A percentile compares a stretch with the other conserved stretches of the same genome.
phyloP scores from a whole-genome alignment of 441 rosid genomes.

The Rhodomyrtus psidioides region DNA sequence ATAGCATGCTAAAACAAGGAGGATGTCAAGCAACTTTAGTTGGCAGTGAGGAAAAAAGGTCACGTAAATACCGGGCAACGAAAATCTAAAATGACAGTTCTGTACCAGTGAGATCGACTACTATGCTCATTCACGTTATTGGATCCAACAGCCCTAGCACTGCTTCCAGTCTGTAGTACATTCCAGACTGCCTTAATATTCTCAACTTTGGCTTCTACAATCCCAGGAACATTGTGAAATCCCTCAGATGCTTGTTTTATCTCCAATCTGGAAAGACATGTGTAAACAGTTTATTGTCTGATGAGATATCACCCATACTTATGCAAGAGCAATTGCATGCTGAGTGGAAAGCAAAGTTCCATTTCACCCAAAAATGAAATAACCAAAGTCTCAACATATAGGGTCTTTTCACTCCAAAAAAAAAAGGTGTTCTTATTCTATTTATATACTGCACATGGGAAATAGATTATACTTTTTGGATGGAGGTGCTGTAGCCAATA shows the following conservation, averaged over 20 bases:
- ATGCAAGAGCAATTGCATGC: neutral
- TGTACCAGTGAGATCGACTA: slow-evolving; percentile 93
- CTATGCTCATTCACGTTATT: slow-evolving; percentile 91
- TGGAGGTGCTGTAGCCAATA: slow-evolving; percentile 63
- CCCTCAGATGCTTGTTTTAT: slow-evolving; percentile 81
- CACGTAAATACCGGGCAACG: neutral
- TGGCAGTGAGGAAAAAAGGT: neutral
- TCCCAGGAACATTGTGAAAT: slow-evolving; percentile 70
- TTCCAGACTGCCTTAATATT: slow-evolving; percentile 68
- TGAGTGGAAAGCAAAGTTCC: neutral
- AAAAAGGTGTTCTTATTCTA: slow-evolving; percentile 44
- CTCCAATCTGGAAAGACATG: slow-evolving; percentile 56
- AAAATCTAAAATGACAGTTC: neutral
- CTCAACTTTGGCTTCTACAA: slow-evolving; percentile 72
- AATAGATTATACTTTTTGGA: slow-evolving; percentile 48
- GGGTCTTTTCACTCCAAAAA: neutral
- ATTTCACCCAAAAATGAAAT: neutral
- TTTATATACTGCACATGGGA: slow-evolving; percentile 47
- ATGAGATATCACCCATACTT: neutral
- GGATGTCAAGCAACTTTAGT: neutral
- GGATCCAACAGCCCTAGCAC: slow-evolving; percentile 86
- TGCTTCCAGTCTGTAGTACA: slow-evolving; percentile 80
- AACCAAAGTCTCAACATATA: neutral
- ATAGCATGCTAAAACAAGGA: slow-evolving; percentile 56
- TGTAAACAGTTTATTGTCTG: neutral